Base-by-base conservation (phyloP, 2,329 filamentous ascomycete species). In the Kalaharituber pfeilii region DNA sequence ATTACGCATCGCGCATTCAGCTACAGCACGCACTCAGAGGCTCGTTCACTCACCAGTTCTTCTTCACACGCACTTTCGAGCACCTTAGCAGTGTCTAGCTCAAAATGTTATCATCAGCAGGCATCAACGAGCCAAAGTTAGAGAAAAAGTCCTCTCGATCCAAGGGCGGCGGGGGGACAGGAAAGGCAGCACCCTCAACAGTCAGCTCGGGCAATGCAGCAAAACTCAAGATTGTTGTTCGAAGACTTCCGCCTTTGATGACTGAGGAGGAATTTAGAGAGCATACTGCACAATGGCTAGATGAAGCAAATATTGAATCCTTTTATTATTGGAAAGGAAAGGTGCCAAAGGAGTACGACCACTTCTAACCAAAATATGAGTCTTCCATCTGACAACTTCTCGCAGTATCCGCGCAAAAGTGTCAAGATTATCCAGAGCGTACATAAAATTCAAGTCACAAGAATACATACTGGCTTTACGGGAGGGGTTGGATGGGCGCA, bases 241-340 rank as follows among this genome's bases (percentile, higher is more conserved):
- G 93, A 52, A 78, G 89, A 55, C 76, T 98, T 3, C 86, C 91
- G 8, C 88, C 91, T 1, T 86, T 83, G 7, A 74, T 98, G 67
- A 93, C 84, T 0, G 77, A 85, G 64, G 69, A 75, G 0, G 91
- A 98, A 64, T 89, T 93, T 59, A 73, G 80, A 63, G 68, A 71
- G 13, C 74, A 80, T 7, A 84, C 80, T 64, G 64, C 76, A 2
- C 84, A 84, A 26, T 57, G 57, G 33, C 57, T 64, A 30, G 62
- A 64, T n/a, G 77, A 76, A 49, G 86, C 86, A 28, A 91, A 81
- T 66, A 79, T 93, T 11, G 88, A 94, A 67, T 95, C 86, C 85
- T 73, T 84, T 60, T 76, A 76, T 50, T 98, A 78, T 66, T 76
- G 76, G 55, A 70, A 75, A 53, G 82, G 82, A 61, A 94, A 94